A percentile compares a stretch with the other conserved stretches of the same genome.
Evolutionary conservation across 2,329 filamentous ascomycete species (phyloP).

Genomic region (Beauveria sp.): DNA sequence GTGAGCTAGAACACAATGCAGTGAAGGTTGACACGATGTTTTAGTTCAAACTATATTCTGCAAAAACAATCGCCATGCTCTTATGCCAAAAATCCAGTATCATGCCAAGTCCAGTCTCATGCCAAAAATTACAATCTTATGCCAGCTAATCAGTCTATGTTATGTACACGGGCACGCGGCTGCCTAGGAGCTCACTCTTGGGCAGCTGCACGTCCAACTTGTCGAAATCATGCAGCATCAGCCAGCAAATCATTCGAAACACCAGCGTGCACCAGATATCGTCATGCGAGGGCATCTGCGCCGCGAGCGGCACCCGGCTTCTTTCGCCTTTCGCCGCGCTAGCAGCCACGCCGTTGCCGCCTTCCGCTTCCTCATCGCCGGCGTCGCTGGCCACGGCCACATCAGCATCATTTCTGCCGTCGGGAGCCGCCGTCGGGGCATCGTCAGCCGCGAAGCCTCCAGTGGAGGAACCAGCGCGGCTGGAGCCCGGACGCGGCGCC

Average conservation of each 20-base stretch:
- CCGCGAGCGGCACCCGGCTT: conserved; percentile 22
- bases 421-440: background rate
- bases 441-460: background rate
- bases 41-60: too few relatives aligned
- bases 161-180: conserved; percentile 49
- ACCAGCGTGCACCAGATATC: conserved; percentile 49
- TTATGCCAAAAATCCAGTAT: background rate
- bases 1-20: too few relatives aligned
- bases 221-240: conserved; percentile 50
- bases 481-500: conserved; percentile 1
- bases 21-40: too few relatives aligned
- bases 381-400: background rate
- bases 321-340: conserved; percentile 13
- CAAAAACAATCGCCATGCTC: background rate
- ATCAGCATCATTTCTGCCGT: background rate
- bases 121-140: too few relatives aligned
- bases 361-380: background rate
- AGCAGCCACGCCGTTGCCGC: conserved; percentile 16
- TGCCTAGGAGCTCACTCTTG: conserved; percentile 47
- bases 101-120: too few relatives aligned
- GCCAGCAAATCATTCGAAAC: conserved; percentile 52
- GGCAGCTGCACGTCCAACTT: conserved; percentile 44
- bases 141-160: conserved; percentile 15
- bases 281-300: conserved; percentile 24
- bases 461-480: background rate